A percentile compares a stretch with the other conserved stretches of the same genome.
These are phyloP conservation scores for bread wheat (Triticum aestivum) DNA, from an alignment of 176 grass and related monocot genomes.

Conservation along the genomic window DNA sequence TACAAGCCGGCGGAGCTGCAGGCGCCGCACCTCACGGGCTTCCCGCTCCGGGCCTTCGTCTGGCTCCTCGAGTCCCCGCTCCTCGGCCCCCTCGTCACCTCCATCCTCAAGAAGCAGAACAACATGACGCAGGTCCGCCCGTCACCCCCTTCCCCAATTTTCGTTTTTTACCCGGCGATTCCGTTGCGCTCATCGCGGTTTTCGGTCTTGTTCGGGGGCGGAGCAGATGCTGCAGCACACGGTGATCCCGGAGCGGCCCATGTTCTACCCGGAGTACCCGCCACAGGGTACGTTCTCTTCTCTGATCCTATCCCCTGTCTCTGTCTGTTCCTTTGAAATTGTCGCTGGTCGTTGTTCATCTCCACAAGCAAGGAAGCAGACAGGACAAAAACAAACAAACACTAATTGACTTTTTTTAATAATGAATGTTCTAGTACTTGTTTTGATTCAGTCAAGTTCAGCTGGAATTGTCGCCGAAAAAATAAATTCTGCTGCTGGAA, in stretches of 20 bases:
- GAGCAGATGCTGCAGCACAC: slow-evolving; percentile 68
- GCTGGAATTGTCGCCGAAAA: background rate
- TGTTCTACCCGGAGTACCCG: slow-evolving; percentile 86
- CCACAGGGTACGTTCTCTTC: slow-evolving; percentile 46
- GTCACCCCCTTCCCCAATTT: too few species aligned
- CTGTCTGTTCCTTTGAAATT: background rate
- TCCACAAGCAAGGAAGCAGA: background rate
- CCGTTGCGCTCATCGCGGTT: too few species aligned
- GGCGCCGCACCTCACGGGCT: slow-evolving; percentile 74
- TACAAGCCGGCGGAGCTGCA: slow-evolving; percentile 46
- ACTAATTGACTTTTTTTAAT: background rate
- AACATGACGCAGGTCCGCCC: slow-evolving; percentile 69
- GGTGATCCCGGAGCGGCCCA: slow-evolving; percentile 80
- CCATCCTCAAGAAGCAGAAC: slow-evolving; percentile 70
- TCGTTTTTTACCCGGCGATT: background rate
- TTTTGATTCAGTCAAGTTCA: background rate
- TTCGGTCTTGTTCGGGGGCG: background rate
- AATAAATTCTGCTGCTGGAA: background rate
- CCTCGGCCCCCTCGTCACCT: slow-evolving; percentile 50
- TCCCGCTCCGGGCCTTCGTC: slow-evolving; percentile 58
- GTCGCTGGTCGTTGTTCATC: background rate
- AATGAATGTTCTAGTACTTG: background rate
- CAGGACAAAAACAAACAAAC: background rate
- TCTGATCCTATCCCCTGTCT: background rate
- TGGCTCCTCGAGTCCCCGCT: slow-evolving; percentile 76